phyloP scores from a whole-genome alignment of 2,329 filamentous ascomycete genomes.

The Talaromyces funiculosus region DNA sequence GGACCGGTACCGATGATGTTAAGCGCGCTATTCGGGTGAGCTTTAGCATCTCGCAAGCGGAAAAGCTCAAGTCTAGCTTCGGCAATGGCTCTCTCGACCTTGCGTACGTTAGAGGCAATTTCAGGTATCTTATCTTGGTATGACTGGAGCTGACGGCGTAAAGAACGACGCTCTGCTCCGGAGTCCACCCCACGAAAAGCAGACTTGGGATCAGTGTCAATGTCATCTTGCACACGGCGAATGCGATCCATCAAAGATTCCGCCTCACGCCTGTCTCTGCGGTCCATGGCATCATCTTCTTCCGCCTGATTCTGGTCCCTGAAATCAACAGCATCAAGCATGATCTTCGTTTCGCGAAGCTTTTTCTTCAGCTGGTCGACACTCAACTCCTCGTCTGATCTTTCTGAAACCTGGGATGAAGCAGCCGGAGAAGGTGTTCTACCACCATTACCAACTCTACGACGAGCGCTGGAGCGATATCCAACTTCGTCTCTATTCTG shows the following conservation, averaged over 20 bases:
- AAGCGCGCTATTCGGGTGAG: constrained; percentile 72
- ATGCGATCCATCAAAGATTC: constrained; percentile 93
- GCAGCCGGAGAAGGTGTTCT: constrained; percentile 75
- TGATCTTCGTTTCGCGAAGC: constrained; percentile 86
- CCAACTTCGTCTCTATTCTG: constrained; percentile 94
- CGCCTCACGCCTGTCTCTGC: constrained; percentile 82
- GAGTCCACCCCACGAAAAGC: constrained; percentile 66
- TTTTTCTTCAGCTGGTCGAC: constrained; percentile 87
- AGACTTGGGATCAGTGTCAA: constrained; percentile 82
- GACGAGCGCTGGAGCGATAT: constrained; percentile 89
- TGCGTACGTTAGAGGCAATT: constrained; percentile 84
- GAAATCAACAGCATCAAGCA: constrained; percentile 94
- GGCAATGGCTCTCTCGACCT: constrained; percentile 85
- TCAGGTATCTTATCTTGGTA: constrained; percentile 87
- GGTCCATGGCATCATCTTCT: constrained; percentile 86
- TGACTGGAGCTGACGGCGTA: constrained; percentile 84
- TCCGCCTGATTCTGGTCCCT: constrained; percentile 84
- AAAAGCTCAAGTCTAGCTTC: constrained; percentile 90
- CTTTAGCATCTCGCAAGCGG: constrained; percentile 87
- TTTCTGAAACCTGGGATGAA: constrained; percentile 57
- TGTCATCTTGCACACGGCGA: constrained; percentile 85
- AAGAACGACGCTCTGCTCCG: constrained; percentile 75
- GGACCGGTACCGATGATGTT: constrained; percentile 88
- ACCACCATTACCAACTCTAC: constrained; percentile 65
- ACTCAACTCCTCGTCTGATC: constrained; percentile 71